Percentiles rank a stretch among this genome's conserved stretches.
These are phyloP conservation scores for Neurospora sp. DNA, from an alignment of 495 filamentous ascomycete species.

Conservation along the genomic window DNA sequence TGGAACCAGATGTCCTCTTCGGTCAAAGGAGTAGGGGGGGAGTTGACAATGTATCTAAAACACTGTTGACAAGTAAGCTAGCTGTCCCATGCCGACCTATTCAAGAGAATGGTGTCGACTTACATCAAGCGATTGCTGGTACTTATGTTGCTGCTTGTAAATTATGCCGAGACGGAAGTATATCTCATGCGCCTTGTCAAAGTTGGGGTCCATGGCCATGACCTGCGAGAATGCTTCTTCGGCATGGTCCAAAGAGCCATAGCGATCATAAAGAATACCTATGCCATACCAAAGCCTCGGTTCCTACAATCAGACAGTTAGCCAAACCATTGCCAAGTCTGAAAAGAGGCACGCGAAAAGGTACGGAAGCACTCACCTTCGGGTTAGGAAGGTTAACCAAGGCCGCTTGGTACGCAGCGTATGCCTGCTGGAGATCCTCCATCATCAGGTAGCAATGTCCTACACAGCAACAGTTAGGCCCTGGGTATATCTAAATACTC, in stretches of 20 bases:
- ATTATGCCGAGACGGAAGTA: conserved; percentile 99
- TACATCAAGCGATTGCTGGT: conserved; percentile 83
- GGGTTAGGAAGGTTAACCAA: conserved; percentile 89
- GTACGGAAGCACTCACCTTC: conserved; percentile 51
- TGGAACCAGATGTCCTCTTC: conserved; percentile 99
- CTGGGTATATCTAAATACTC: not conserved
- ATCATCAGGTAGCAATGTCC: conserved; percentile 98
- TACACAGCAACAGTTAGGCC: conserved; percentile 13
- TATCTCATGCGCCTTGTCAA: conserved; percentile 98
- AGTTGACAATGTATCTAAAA: conserved; percentile 94
- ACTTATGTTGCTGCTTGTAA: conserved; percentile 98
- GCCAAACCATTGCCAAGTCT: not conserved
- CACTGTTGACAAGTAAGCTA: conserved; percentile 49
- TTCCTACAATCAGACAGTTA: conserved; percentile 50
- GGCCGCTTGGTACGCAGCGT: conserved; percentile 94
- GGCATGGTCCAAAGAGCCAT: conserved; percentile 93
- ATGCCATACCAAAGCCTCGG: conserved; percentile 99
- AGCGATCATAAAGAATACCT: conserved; percentile 93
- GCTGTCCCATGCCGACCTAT: conserved; percentile 5
- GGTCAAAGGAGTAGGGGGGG: conserved; percentile 84
- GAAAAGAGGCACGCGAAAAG: not conserved
- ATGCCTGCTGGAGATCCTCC: conserved; percentile 96
- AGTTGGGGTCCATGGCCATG: conserved; percentile 96
- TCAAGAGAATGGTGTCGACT: conserved; percentile 10
- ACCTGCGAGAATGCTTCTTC: conserved; percentile 98